Base-by-base conservation (phyloP, 441 rosid species). In the Bocquillonia castaneifolia region DNA sequence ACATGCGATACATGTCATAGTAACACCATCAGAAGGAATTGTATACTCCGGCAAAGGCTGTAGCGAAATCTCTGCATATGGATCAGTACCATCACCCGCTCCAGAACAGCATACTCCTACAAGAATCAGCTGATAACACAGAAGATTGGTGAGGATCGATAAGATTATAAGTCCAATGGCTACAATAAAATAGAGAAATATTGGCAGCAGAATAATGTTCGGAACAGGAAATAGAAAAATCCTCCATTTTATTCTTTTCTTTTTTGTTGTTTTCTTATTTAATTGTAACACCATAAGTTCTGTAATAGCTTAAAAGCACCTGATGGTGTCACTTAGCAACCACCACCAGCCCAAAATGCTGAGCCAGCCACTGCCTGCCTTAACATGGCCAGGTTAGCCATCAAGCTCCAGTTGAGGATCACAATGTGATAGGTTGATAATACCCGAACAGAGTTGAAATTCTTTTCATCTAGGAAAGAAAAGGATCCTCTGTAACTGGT, bases 91-190 rank as follows among this genome's bases (percentile, higher is more conserved):
- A 82, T 87, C 93, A 69, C 77, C 87, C 36, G 86, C 92, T 79
- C 82, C 83, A 59, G 99, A 84, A 81, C 97, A 90, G 82, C 98
- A 92, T 7, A 90, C 85, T 74, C 99, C 99, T 32, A 92, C 94
- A 80, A 94, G 96, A 79, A 85, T 84, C 86, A 94, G 77, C 99
- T 94, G 87, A 79, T 34, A 74, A 79, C 72, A 80, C 72, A 51
- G 69, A 65, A 65, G 32, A 34, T 10, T 22, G 25, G 58, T 73
- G 70, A 79, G 74, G 67, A 65, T 80, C 45, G 50, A 69, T n/a
- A 70, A 63, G 57, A 71, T 39, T 59, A 59, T 51, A 22, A 29
- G 52, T 47, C 59, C 23, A 56, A 25, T 28, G 42, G 61, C 61
- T 39, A 68, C 6, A 36, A 65, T 65, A 57, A 58, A 58, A 37